phyloP scores from a whole-genome alignment of 768 basidiomycete species.

The Collybiopsis confluens region DNA sequence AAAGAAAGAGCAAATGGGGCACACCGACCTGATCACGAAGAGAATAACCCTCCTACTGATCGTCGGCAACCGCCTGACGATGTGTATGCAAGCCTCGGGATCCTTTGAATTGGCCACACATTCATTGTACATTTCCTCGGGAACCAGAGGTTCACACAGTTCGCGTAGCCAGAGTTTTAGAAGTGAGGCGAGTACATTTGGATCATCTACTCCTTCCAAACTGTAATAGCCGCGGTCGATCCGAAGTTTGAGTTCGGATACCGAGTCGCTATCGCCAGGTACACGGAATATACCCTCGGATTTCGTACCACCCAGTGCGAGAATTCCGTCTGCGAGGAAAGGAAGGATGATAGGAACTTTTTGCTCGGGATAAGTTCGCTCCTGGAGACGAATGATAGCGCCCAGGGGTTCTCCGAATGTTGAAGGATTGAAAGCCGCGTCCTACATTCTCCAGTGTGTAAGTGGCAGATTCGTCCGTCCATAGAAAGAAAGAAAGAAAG shows the following conservation, averaged over 20 bases:
- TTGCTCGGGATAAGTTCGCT: conserved; percentile 78
- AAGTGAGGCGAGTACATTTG: conserved; percentile 83
- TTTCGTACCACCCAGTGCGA: conserved; percentile 81
- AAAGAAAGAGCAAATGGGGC: too few relatives aligned
- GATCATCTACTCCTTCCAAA: conserved; percentile 85
- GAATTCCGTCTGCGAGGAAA: conserved; percentile 88
- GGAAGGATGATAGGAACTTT: conserved; percentile 91
- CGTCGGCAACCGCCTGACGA: conserved; percentile 76
- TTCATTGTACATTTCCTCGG: conserved; percentile 88
- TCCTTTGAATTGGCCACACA: conserved; percentile 70
- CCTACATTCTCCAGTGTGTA: conserved; percentile 46
- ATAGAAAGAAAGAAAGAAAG: background rate
- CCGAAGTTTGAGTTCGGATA: conserved; percentile 83
- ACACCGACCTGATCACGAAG: conserved; percentile 86
- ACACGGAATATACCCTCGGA: conserved; percentile 92
- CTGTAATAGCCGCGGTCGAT: conserved; percentile 92
- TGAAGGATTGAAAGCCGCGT: conserved; percentile 92
- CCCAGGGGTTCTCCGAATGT: conserved; percentile 91
- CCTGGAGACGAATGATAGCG: conserved; percentile 78
- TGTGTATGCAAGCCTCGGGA: conserved; percentile 63
- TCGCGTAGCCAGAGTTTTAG: conserved; percentile 94
- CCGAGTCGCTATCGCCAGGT: conserved; percentile 85
- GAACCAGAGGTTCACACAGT: conserved; percentile 87
- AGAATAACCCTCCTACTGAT: conserved; percentile 83
- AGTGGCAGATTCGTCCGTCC: background rate